These are phyloP conservation scores for Dipteronia dyeriana DNA, from an alignment of 345 rosid species.

Conservation along the genomic window DNA sequence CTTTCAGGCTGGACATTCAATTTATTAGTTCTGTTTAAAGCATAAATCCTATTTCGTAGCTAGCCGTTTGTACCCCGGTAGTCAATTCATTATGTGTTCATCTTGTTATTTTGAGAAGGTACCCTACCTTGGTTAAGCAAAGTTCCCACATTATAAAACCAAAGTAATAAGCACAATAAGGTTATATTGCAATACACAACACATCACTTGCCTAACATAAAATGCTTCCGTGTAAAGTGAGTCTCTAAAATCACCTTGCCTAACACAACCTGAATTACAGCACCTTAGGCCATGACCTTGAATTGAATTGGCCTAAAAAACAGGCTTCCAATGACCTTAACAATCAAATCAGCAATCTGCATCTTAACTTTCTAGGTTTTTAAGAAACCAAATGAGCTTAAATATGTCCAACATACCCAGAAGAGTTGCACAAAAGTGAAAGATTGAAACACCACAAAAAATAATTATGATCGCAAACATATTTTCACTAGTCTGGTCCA, in stretches of 20 bases:
- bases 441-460: background rate
- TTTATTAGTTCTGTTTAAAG: background rate
- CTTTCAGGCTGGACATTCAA: background rate
- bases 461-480: background rate
- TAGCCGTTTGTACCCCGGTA: background rate
- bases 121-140: background rate
- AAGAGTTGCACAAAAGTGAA: background rate
- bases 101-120: background rate
- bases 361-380: background rate
- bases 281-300: background rate
- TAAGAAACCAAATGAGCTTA: background rate
- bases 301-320: background rate
- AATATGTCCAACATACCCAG: background rate
- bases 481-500: background rate
- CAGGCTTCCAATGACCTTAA: background rate
- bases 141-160: background rate
- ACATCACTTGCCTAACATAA: background rate
- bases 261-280: background rate
- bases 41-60: conserved; percentile 11
- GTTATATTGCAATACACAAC: background rate
- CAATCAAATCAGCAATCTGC: background rate
- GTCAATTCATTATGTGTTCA: background rate
- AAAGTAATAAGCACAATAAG: background rate
- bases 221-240: background rate
- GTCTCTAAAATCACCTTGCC: background rate